phyloP scores from a whole-genome alignment of 176 grass and related monocot species.

The Melocanna baccifera region DNA sequence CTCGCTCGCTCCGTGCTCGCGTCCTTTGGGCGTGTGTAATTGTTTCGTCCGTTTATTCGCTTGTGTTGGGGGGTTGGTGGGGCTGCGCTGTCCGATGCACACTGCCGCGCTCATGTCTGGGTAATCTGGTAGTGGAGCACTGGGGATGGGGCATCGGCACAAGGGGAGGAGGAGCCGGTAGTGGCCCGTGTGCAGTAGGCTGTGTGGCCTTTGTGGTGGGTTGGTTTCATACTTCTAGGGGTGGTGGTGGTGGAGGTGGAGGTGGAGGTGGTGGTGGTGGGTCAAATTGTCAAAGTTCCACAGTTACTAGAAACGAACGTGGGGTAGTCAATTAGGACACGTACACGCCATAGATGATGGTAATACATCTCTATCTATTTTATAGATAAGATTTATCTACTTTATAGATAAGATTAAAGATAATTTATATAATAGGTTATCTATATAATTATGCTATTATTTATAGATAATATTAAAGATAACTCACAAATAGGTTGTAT shows the following conservation, averaged over 20 bases:
- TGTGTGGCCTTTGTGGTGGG: neutral
- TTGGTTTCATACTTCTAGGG: neutral
- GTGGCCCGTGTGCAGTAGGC: neutral
- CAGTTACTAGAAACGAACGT: neutral
- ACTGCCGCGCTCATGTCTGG: neutral
- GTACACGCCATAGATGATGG: too few relatives aligned
- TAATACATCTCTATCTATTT: too few relatives aligned
- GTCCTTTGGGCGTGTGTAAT: neutral
- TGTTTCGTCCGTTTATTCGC: slow-evolving; percentile 27
- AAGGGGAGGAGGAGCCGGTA: neutral
- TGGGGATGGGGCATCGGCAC: neutral
- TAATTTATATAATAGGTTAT: too few relatives aligned
- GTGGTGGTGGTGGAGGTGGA: neutral
- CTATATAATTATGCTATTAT: too few relatives aligned
- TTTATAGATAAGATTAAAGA: too few relatives aligned
- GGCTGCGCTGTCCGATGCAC: slow-evolving; percentile 34
- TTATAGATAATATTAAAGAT: too few relatives aligned
- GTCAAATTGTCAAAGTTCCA: neutral
- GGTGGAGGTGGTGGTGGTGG: neutral
- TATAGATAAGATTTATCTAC: too few relatives aligned
- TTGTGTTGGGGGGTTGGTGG: slow-evolving; percentile 33
- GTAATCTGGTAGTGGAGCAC: slow-evolving; percentile 10
- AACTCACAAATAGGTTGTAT: too few relatives aligned
- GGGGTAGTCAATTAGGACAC: neutral
- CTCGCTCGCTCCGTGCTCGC: neutral